Base-by-base conservation (phyloP, 257 asterid species). In the Prunella vulgaris region DNA sequence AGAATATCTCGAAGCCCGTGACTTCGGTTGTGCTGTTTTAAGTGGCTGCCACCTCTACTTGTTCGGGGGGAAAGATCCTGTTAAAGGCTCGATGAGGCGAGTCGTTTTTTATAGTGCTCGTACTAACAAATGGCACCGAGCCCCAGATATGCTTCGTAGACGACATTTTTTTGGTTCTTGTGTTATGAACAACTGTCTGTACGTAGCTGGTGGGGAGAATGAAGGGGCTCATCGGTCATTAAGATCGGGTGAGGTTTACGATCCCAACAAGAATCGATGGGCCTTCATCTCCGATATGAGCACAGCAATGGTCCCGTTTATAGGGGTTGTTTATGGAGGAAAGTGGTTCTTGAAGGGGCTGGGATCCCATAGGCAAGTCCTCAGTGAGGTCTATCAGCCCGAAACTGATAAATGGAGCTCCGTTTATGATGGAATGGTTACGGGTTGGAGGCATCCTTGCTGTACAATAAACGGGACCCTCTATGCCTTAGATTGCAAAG, bases 61-160 rank as follows among this genome's bases (percentile, higher is more conserved):
- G 35, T 75, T 81, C 69, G 85, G 85, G 4, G 85, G 83, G 7
- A 81, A 78, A 78, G 83, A 78, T 58, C 81, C 85, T 3, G 60
- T 81, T 4, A 81, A 81, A 60, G 83, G 85, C 18, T 81, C 81
- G 13, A 81, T 81, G 85, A 78, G 85, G 60, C 70, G 85, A 59
- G 85, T 81, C 24, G 69, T 81, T 9, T 81, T 56, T 25, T 81
- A 77, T 32, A 81, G 78, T 48, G 85, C 83, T 10, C 75, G 83
- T 35, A 78, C 81, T 25, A 81, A 81, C 27, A 81, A 71, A 72
- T 81, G 83, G 85, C 83, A 64, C 21, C 79, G 85, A 17, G 81
- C 85, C 38, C 85, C 83, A 0, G 85, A 81, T 69, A 81, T 81
- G 83, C 83, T 78, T 15, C 71, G 81, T n/a, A 71, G 83, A 68